phyloP scores from a whole-genome alignment of 805 yeast genomes.

The Candida dajiaensis region DNA sequence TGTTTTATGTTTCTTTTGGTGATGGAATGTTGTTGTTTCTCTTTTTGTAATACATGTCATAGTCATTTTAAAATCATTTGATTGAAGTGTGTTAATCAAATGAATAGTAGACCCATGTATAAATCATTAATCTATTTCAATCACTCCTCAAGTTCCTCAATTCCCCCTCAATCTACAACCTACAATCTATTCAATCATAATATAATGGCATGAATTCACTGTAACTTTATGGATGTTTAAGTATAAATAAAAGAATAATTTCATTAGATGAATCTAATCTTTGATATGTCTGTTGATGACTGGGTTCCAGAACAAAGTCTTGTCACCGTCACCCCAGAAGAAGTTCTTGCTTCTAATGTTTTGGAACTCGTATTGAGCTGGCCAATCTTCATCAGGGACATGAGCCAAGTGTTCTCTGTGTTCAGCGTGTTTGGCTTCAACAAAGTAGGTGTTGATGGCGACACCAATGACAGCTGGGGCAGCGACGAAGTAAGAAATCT shows the following conservation, averaged over 20 bases:
- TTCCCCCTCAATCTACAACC: background rate
- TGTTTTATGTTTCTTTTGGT: background rate
- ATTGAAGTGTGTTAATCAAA: background rate
- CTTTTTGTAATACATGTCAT: background rate
- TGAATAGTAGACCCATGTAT: too few species aligned
- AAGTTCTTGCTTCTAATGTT: slow-evolving; percentile 82
- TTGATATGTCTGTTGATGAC: slow-evolving; percentile 81
- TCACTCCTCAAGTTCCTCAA: too few species aligned
- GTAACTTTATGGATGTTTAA: background rate
- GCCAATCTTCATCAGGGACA: slow-evolving; percentile 88
- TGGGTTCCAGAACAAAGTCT: slow-evolving; percentile 94
- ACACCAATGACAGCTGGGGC: slow-evolving; percentile 74
- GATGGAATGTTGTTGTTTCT: background rate
- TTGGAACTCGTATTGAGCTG: slow-evolving; percentile 83
- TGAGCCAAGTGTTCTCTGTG: slow-evolving; percentile 73
- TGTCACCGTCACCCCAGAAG: slow-evolving; percentile 99
- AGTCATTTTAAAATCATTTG: background rate
- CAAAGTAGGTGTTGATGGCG: slow-evolving; percentile 72
- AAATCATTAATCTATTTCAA: too few species aligned
- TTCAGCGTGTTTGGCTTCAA: slow-evolving; percentile 84
- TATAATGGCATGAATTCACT: background rate
- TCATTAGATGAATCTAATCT: background rate
- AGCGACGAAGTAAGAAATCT: slow-evolving; percentile 73
- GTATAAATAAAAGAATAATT: background rate
- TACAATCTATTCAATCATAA: background rate